Conservation (phyloP, 495 filamentous ascomycete genomes). For the Aspergillus saccharolyticus region DNA sequence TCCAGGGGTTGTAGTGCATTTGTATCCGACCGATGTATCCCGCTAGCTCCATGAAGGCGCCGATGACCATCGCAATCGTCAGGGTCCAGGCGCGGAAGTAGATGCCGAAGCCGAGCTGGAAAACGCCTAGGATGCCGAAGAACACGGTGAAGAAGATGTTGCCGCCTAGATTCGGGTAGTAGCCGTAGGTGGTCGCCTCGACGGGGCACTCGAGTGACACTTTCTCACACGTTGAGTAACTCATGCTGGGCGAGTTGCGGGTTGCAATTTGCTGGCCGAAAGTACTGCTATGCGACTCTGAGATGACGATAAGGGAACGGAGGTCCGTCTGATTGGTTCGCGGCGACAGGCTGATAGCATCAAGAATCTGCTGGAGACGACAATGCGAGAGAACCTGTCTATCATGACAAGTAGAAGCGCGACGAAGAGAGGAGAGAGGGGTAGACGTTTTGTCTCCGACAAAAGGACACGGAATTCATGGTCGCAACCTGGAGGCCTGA, state of each 20-base stretch:
- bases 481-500: neutral
- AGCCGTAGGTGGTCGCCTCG: conserved; percentile 58
- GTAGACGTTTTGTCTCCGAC: neutral
- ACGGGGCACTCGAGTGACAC: conserved; percentile 53
- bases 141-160: conserved; percentile 57
- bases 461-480: neutral
- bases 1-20: conserved; percentile 58
- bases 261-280: too few species aligned
- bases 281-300: too few species aligned
- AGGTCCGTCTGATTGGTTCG: too few species aligned
- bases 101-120: conserved; percentile 47
- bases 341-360: neutral
- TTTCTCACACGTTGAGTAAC: conserved; percentile 38
- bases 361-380: neutral
- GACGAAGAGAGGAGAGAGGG: conserved; percentile 1
- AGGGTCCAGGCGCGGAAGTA: conserved; percentile 60
- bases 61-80: conserved; percentile 46
- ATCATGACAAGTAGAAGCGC: conserved; percentile 5
- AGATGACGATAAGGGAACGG: too few species aligned
- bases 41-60: conserved; percentile 42
- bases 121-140: conserved; percentile 46
- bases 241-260: conserved; percentile 19
- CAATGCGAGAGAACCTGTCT: neutral
- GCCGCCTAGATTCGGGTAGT: conserved; percentile 58
- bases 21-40: conserved; percentile 60